Evolutionary conservation across 176 grass and related monocot genomes (phyloP).

Genomic region (Thalia dealbata): DNA sequence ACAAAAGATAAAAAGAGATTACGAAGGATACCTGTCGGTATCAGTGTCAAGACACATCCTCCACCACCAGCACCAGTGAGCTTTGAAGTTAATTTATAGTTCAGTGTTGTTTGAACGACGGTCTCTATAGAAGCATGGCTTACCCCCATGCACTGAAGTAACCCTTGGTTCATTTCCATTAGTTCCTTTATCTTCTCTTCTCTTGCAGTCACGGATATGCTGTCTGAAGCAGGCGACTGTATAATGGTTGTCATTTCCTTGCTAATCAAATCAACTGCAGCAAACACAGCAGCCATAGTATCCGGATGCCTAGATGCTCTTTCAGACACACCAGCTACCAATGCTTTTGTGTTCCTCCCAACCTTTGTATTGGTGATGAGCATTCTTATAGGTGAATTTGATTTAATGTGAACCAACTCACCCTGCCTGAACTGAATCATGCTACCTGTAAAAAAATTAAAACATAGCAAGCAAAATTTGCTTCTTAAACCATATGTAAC

Average conservation of each 20-base stretch:
- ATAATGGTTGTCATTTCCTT: constrained; percentile 57
- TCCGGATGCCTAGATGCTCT: constrained; percentile 57
- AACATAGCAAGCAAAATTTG: not conserved
- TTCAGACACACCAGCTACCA: constrained; percentile 68
- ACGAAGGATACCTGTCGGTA: constrained; percentile 73
- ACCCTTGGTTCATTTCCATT: constrained; percentile 96
- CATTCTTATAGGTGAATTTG: constrained; percentile 62
- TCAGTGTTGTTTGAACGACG: constrained; percentile 51
- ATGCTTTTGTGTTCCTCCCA: constrained; percentile 78
- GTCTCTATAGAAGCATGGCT: constrained; percentile 70
- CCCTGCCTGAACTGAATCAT: constrained; percentile 92
- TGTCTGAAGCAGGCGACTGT: constrained; percentile 44
- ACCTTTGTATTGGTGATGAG: constrained; percentile 81
- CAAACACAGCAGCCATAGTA: constrained; percentile 58
- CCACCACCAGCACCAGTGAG: constrained; percentile 91
- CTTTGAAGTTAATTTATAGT: constrained; percentile 71
- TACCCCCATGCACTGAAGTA: constrained; percentile 91
- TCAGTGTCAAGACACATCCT: constrained; percentile 81
- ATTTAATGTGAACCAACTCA: constrained; percentile 42
- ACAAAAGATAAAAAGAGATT: constrained; percentile 1
- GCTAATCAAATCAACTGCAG: constrained; percentile 67
- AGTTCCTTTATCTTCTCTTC: constrained; percentile 79
- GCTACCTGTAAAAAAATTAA: constrained; percentile 34
- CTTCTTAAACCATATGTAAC: too few species aligned
- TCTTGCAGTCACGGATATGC: constrained; percentile 44